Evolutionary conservation across 352 stramenopile genomes (phyloP), one percentile per base, ranked within the genome.

Genomic region (Saprolegnia parasitica): DNA sequence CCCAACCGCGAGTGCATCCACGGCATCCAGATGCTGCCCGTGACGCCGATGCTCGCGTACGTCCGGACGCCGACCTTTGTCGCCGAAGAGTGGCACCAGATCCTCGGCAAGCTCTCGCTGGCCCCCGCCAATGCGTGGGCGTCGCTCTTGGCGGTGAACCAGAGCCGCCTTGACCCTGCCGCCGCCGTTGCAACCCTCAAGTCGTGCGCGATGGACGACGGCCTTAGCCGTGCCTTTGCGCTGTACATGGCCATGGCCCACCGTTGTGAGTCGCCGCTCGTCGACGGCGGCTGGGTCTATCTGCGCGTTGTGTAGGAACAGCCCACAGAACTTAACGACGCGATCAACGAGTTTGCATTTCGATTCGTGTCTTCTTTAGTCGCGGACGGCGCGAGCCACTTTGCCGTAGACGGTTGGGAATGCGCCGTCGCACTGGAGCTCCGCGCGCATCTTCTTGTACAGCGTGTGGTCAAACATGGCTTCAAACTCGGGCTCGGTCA

Each of bases 1-100:
- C 77, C 82, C 5, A 81, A 86, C 58, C 85, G 86, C 71, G 77
- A 89, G 35, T 90, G 82, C 71, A 90, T 90, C 55, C 82, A 90
- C 72, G 82, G 82, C 58, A 90, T 90, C 64, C 82, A 90, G 75
- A 90, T 90, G 82, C 72, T 90, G 5, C 82, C 82, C 0, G 74
- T 90, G 29, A 87, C 81, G 39, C 79, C 82, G 8, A 80, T 88
- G 56, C 72, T 80, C 18, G 73, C 78, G 56, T 71, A 77, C 18
- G 77, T 82, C 1, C 79, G 82, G 40, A 63, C 76, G 16, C 5
- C 10, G 21, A 39, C 54, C 23, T 90, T 90, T 55, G 74, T 90
- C 15, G 68, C 72, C 8, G 81, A 90, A 47, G 82, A 90, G 60
- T 90, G 82, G 82, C 65, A 85, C 18, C 73, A 86, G 62, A 76